phyloP scores from a whole-genome alignment of 352 stramenopile genomes.

The Pseudoperonospora humuli region DNA sequence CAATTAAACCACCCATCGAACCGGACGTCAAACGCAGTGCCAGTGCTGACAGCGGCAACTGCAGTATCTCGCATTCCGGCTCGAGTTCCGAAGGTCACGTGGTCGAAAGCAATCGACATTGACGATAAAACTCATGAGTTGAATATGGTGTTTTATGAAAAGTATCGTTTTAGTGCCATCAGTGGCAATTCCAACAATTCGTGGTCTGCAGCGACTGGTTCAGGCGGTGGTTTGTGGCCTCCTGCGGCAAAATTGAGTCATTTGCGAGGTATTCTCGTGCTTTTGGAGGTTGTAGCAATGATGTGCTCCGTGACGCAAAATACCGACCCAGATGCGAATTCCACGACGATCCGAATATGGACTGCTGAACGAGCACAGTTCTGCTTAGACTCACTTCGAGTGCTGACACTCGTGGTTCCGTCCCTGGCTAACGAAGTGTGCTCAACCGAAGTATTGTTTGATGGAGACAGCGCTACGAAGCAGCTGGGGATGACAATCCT shows the following conservation, averaged over 20 bases:
- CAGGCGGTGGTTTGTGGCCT: conserved; percentile 57
- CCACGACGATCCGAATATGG: conserved; percentile 51
- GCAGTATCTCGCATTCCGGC: conserved; percentile 51
- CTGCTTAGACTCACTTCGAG: conserved; percentile 63
- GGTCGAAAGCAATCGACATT: conserved; percentile 71
- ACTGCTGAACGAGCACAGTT: conserved; percentile 76
- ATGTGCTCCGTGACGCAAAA: conserved; percentile 58
- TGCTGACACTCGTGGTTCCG: conserved; percentile 70
- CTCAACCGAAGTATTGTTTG: conserved; percentile 51
- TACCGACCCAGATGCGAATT: conserved; percentile 43
- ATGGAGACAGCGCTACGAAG: conserved; percentile 37
- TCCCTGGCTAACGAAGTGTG: conserved; percentile 67
- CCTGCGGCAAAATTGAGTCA: conserved; percentile 67
- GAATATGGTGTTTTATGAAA: conserved; percentile 79
- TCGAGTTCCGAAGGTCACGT: conserved; percentile 62
- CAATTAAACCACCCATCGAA: conserved; percentile 56
- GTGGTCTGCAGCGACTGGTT: conserved; percentile 49
- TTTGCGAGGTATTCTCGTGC: conserved; percentile 62
- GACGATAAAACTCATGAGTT: conserved; percentile 81
- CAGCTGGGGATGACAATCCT: conserved; percentile 58
- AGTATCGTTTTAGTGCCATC: conserved; percentile 68
- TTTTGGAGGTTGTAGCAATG: conserved; percentile 68
- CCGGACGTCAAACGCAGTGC: conserved; percentile 20
- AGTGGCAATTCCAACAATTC: conserved; percentile 31
- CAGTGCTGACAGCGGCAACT: conserved; percentile 45